Percentiles rank a stretch among this genome's conserved stretches.
Evolutionary conservation across 164 flowering plant genomes (phyloP).

Genomic region (Vitis rotundifolia): DNA sequence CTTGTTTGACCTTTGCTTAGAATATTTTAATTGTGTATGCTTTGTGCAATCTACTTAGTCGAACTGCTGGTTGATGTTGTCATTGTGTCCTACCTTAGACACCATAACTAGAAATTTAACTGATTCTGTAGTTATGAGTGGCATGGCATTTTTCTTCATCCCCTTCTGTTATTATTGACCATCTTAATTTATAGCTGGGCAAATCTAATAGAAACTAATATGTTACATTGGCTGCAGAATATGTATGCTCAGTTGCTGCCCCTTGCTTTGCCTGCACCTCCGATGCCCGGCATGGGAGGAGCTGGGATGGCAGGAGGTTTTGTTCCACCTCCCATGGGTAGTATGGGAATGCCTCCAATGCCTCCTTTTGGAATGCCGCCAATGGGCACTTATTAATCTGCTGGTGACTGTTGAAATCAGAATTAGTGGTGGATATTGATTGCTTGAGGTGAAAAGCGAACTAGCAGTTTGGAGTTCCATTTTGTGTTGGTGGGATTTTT

Average conservation of each 20-base stretch:
- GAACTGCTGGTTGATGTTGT: no score
- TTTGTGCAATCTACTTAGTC: no score
- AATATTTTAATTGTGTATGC: no score
- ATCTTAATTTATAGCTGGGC: neutral
- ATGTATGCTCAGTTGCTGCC: conserved; percentile 99
- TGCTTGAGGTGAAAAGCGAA: neutral
- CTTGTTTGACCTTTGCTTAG: no score
- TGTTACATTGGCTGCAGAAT: conserved; percentile 57
- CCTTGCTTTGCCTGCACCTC: conserved; percentile 98
- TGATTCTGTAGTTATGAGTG: no score
- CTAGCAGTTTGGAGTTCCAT: conserved; percentile 6
- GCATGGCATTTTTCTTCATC: no score
- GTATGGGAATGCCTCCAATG: conserved; percentile 98
- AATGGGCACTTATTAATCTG: conserved; percentile 68
- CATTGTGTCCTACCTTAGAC: no score
- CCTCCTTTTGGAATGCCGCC: conserved; percentile 98
- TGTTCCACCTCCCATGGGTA: conserved; percentile 70
- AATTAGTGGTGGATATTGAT: neutral
- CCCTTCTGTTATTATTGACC: no score
- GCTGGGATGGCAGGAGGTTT: conserved; percentile 50
- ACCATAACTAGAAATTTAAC: no score
- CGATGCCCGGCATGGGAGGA: conserved; percentile 85
- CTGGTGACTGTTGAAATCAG: neutral
- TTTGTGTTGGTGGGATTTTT: neutral
- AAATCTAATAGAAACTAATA: neutral